phyloP scores from a whole-genome alignment of 108 stramenopile genomes.

The Skeletonema grethae region DNA sequence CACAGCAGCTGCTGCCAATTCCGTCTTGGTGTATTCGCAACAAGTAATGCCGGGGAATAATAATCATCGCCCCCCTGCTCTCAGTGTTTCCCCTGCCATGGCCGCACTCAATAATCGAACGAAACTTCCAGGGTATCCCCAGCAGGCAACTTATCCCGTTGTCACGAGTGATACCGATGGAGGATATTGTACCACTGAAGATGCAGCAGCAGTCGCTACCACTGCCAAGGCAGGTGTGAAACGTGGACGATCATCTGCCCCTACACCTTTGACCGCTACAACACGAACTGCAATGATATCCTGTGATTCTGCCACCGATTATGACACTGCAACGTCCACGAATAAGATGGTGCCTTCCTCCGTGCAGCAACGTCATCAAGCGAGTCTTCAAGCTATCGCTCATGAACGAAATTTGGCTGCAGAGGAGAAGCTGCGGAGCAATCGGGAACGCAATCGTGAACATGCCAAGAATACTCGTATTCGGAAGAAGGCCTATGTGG shows the following conservation, averaged over 20 bases:
- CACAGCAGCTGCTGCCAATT: background rate
- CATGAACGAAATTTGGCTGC: constrained; percentile 15
- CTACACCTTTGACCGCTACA: background rate
- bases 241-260: background rate
- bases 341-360: constrained; percentile 3
- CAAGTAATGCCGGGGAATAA: background rate
- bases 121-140: background rate
- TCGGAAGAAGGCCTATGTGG: constrained; percentile 95
- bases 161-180: constrained; percentile 88
- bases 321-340: constrained; percentile 11
- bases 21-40: background rate
- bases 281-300: constrained; percentile 1
- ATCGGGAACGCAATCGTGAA: constrained; percentile 96
- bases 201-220: background rate
- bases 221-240: background rate
- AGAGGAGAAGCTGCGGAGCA: constrained; percentile 66
- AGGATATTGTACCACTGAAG: constrained; percentile 2
- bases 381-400: constrained; percentile 42
- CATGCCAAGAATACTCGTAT: constrained; percentile 96
- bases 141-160: constrained; percentile 21
- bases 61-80: background rate
- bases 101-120: background rate
- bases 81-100: background rate
- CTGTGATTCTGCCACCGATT: constrained; percentile 16
- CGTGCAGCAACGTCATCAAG: constrained; percentile 5